phyloP scores from a whole-genome alignment of 805 yeast species.

The Ogataea methanolica region DNA sequence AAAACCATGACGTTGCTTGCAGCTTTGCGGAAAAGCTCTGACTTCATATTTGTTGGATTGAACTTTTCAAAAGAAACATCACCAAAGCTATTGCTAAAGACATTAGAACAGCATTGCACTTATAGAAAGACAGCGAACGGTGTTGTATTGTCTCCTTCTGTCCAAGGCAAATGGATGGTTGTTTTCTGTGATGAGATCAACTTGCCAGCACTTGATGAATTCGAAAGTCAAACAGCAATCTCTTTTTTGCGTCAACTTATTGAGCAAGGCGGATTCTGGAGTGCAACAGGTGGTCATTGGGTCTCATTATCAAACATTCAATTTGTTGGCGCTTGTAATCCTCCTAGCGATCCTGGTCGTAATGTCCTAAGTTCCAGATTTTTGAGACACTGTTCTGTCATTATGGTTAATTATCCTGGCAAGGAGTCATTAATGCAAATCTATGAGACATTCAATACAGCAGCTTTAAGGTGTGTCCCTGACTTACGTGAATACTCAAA shows the following conservation, averaged over 20 bases:
- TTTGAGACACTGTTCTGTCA: constrained; percentile 56
- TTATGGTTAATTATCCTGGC: constrained; percentile 81
- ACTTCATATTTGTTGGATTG: constrained; percentile 57
- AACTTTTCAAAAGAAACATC: constrained; percentile 82
- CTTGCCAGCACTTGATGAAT: constrained; percentile 66
- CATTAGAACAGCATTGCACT: constrained; percentile 69
- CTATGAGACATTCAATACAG: constrained; percentile 52
- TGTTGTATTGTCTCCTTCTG: constrained; percentile 49
- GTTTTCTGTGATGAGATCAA: constrained; percentile 91
- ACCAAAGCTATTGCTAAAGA: constrained; percentile 52
- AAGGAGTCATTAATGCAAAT: constrained; percentile 57
- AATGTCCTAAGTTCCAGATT: constrained; percentile 53
- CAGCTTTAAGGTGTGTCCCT: constrained; percentile 59
- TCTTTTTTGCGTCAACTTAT: constrained; percentile 70
- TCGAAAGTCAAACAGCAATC: constrained; percentile 69
- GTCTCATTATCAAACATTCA: constrained; percentile 59
- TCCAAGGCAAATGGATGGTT: constrained; percentile 65
- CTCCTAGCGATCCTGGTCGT: constrained; percentile 79
- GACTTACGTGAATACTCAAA: constrained; percentile 48
- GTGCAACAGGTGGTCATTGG: constrained; percentile 57
- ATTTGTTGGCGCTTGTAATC: constrained; percentile 94
- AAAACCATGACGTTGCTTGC: constrained; percentile 86
- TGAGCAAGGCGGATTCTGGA: constrained; percentile 78
- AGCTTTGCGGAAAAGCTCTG: constrained; percentile 54
- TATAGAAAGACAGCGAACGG: constrained; percentile 54